Base-by-base conservation (phyloP, 371 early-diverging fungal species). In the Globomyces sp. region DNA sequence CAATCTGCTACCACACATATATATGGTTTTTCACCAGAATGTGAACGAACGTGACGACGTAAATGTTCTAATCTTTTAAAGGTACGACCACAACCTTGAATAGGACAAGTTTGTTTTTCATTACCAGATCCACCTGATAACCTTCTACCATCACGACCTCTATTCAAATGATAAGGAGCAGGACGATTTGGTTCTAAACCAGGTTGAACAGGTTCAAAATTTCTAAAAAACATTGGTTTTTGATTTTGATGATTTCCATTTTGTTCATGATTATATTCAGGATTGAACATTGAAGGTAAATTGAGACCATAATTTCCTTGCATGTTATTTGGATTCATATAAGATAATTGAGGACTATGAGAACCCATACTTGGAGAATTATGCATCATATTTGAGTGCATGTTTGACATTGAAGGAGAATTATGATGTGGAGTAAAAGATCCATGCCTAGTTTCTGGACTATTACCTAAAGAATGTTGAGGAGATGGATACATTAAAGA, bases 61-160 rank as follows among this genome's bases (percentile, higher is more conserved):
- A 94, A 74, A 71, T 93, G 92, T 67, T 94, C 94, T 48, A 85
- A 77, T 2, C 92, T 82, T 71, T 92, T 92, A 74, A 93, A 95
- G 42, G 84, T 81, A 60, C 89, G 84, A 46, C 85, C 85, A 68
- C 95, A 95, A 37, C 78, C 79, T 40, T 75, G 77, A 58, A 78
- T 68, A 0, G 71, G 73, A 66, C 87, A 87, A 0, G 75, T 73
- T 68, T 51, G 52, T 74, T 51, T 51, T 51, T 51, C 52, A 13
- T 11, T 51, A 24, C 34, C 24, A 5, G 24, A 11, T 11, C 52
- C 52, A n/a, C 11, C 34, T 13, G 52, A 51, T 4, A 34, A 51
- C 34, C 52, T 51, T 51, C 52, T 51, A 4, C 52, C 52, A 24
- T 51, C 52, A 24, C 52, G 8, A 24, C 52, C 52, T 51, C 52